phyloP scores from a whole-genome alignment of 768 basidiomycete species.

The Mycena crocata region DNA sequence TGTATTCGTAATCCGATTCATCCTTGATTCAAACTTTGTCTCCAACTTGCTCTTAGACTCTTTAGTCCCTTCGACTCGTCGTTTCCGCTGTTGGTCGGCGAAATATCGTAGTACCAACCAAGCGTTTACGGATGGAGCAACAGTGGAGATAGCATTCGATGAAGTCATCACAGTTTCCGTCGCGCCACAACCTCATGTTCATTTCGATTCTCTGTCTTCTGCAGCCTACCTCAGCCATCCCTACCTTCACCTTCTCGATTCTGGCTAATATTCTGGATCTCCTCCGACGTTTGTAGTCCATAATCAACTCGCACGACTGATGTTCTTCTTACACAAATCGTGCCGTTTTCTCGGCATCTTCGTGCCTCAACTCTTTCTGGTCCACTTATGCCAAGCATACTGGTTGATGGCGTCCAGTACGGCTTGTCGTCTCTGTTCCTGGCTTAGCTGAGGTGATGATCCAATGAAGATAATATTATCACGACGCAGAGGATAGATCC shows the following conservation, averaged over 20 bases:
- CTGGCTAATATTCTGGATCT: not conserved
- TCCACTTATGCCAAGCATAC: constrained; percentile 21
- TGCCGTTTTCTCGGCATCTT: not conserved
- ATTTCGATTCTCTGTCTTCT: not conserved
- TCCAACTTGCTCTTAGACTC: not conserved
- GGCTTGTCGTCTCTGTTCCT: not conserved
- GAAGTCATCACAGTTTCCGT: constrained; percentile 4
- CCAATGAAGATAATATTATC: constrained; percentile 31
- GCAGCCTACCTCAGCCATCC: not conserved
- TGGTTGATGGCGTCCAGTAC: constrained; percentile 34
- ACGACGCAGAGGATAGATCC: constrained; percentile 34
- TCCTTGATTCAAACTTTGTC: no score
- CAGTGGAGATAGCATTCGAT: no score
- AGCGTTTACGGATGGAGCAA: no score
- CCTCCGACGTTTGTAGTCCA: not conserved
- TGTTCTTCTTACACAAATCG: constrained; percentile 1
- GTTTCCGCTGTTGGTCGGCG: no score
- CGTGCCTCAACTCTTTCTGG: not conserved
- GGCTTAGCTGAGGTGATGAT: not conserved
- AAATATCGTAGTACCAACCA: no score
- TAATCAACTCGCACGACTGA: not conserved
- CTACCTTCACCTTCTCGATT: not conserved
- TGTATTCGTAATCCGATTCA: no score
- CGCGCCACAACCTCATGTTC: constrained; percentile 17
- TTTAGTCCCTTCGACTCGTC: no score